A percentile compares a stretch with the other conserved stretches of the same genome.
phyloP scores from a whole-genome alignment of 352 stramenopile species.

The Phytophthora palmivora region DNA sequence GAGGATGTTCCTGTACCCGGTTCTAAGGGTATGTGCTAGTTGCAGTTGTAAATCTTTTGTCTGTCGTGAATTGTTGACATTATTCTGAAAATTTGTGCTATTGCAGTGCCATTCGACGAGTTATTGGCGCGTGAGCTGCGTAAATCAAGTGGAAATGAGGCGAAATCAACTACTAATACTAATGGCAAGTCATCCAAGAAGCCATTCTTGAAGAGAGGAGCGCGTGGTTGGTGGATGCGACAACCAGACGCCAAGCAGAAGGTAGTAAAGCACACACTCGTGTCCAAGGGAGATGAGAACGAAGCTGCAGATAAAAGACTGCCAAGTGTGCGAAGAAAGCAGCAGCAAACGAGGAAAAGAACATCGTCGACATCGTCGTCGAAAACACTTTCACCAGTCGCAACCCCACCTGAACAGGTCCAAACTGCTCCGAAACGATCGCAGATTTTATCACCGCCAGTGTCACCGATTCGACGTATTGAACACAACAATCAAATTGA shows the following conservation, averaged over 20 bases:
- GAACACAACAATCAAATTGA: conserved; percentile 8
- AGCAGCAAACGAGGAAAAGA: not conserved
- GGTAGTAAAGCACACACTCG: conserved; percentile 66
- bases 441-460: conserved; percentile 27
- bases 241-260: conserved; percentile 57
- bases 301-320: conserved; percentile 1
- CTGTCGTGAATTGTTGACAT: not conserved
- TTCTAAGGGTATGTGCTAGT: conserved; percentile 24
- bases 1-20: conserved; percentile 31
- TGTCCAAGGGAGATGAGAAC: conserved; percentile 51
- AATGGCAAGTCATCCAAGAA: conserved; percentile 39
- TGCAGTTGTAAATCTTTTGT: not conserved
- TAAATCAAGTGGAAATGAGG: conserved; percentile 37
- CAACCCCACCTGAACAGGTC: conserved; percentile 14
- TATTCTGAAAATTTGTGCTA: conserved; percentile 11
- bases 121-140: conserved; percentile 67
- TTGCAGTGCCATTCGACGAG: conserved; percentile 72
- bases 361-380: conserved; percentile 17
- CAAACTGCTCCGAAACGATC: conserved; percentile 3
- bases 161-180: not conserved
- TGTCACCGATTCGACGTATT: conserved; percentile 23
- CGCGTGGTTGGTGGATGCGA: conserved; percentile 88
- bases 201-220: conserved; percentile 76
- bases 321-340: conserved; percentile 1
- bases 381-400: conserved; percentile 23